These are phyloP conservation scores for Flaveria robusta DNA, from an alignment of 129 eudicot genomes.

Conservation along the genomic window DNA sequence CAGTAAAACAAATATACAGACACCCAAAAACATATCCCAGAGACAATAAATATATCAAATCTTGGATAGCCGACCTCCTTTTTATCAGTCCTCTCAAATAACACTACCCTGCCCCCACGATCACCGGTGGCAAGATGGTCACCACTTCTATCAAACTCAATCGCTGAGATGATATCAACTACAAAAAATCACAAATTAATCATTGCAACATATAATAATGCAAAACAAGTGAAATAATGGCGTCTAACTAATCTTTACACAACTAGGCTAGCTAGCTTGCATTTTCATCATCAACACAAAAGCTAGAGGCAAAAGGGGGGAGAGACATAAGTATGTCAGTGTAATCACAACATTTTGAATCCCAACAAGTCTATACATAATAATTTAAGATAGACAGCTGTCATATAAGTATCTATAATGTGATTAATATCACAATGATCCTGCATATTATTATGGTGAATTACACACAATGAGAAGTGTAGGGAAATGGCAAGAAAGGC, in stretches of 20 bases:
- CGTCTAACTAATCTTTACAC: background rate
- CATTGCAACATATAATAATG: constrained; percentile 23
- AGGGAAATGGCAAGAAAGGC: background rate
- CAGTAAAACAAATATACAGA: constrained; percentile 18
- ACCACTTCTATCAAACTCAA: constrained; percentile 97
- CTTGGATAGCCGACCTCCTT: constrained; percentile 65
- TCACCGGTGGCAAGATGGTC: constrained; percentile 99
- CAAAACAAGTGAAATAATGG: constrained; percentile 8
- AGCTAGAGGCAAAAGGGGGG: background rate
- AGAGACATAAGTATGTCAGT: background rate
- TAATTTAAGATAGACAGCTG: constrained; percentile 3
- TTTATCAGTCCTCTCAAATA: constrained; percentile 90
- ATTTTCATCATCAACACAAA: background rate
- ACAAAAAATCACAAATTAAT: constrained; percentile 33
- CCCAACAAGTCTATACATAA: constrained; percentile 10
- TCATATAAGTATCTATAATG: constrained; percentile 2
- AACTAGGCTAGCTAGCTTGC: constrained; percentile 4
- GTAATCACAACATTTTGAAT: background rate
- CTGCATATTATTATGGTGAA: constrained; percentile 12
- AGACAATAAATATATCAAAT: background rate
- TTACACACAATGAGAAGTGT: constrained; percentile 1
- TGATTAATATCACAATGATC: background rate
- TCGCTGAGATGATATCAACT: constrained; percentile 95
- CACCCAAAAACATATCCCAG: constrained; percentile 7
- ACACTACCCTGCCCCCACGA: constrained; percentile 97